Conservation (phyloP, 2,329 filamentous ascomycete genomes). For the Epichloe typhina region DNA sequence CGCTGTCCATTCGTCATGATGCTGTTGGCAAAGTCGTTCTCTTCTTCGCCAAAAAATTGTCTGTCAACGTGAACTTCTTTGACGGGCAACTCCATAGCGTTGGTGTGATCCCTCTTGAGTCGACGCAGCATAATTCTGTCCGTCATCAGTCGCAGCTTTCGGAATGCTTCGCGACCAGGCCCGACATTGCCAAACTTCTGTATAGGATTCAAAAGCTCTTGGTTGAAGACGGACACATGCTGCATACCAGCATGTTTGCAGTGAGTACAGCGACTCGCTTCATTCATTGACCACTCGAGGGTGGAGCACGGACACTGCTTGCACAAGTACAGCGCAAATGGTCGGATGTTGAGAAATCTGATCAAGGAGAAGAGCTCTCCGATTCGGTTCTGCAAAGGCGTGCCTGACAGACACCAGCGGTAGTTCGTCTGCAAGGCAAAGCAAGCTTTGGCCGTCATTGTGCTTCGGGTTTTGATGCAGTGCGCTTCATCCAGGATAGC, state of each 20-base stretch:
- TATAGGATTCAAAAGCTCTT: constrained; percentile 82
- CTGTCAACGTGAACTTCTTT: constrained; percentile 88
- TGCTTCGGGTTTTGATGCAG: constrained; percentile 82
- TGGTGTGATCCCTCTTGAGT: constrained; percentile 84
- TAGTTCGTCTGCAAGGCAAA: constrained; percentile 80
- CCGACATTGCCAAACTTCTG: constrained; percentile 47
- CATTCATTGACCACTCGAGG: constrained; percentile 71
- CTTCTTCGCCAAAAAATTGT: constrained; percentile 86
- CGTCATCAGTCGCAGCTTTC: constrained; percentile 76
- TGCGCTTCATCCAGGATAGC: constrained; percentile 92
- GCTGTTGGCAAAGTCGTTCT: constrained; percentile 87
- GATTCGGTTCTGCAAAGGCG: constrained; percentile 91
- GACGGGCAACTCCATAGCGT: constrained; percentile 90
- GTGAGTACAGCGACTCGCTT: constrained; percentile 53
- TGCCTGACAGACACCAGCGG: constrained; percentile 93
- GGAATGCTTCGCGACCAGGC: constrained; percentile 56
- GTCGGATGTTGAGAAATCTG: constrained; percentile 76
- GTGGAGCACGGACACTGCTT: constrained; percentile 70
- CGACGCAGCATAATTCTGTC: constrained; percentile 92
- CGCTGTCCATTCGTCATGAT: constrained; percentile 89
- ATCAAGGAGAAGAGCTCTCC: constrained; percentile 94
- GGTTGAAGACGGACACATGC: constrained; percentile 61
- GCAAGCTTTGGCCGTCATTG: constrained; percentile 87
- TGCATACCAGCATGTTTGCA: constrained; percentile 39
- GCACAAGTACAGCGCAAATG: constrained; percentile 91